Conservation (phyloP, 1,284 basidiomycete species). For the Puccinia hordei region DNA sequence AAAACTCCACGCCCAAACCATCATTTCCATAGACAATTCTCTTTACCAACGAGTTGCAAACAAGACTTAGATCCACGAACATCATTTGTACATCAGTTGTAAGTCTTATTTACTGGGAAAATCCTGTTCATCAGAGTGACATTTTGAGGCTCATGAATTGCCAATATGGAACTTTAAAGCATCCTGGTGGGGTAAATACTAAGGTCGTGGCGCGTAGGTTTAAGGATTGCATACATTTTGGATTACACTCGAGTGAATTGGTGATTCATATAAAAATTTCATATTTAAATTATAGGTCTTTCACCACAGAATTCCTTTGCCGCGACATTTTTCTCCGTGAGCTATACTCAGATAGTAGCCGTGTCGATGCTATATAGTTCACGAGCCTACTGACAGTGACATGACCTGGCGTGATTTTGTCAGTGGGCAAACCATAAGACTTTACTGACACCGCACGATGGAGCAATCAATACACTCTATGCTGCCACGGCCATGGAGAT, state of each 20-base stretch:
- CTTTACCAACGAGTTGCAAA: conserved; percentile 36
- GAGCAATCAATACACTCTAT: conserved; percentile 36
- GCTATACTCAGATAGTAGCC: too few species aligned
- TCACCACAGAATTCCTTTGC: too few species aligned
- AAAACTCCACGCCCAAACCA: neutral
- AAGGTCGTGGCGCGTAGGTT: neutral
- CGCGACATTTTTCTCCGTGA: too few species aligned
- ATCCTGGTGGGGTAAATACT: conserved; percentile 45
- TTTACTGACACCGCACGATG: conserved; percentile 30
- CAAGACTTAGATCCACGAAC: neutral
- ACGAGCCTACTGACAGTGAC: neutral
- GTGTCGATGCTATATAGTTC: neutral
- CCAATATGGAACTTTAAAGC: neutral
- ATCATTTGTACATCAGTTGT: conserved; percentile 39
- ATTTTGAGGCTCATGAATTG: neutral
- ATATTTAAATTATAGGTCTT: too few species aligned
- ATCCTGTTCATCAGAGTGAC: neutral
- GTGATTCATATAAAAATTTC: too few species aligned
- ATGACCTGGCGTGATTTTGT: neutral
- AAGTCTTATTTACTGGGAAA: neutral
- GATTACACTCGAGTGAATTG: neutral
- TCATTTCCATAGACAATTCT: conserved; percentile 32
- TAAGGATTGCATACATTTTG: neutral
- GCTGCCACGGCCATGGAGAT: conserved; percentile 35
- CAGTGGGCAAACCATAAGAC: neutral